These are phyloP conservation scores for Stylosanthes scabra DNA, from an alignment of 331 rosid genomes.

Conservation along the genomic window DNA sequence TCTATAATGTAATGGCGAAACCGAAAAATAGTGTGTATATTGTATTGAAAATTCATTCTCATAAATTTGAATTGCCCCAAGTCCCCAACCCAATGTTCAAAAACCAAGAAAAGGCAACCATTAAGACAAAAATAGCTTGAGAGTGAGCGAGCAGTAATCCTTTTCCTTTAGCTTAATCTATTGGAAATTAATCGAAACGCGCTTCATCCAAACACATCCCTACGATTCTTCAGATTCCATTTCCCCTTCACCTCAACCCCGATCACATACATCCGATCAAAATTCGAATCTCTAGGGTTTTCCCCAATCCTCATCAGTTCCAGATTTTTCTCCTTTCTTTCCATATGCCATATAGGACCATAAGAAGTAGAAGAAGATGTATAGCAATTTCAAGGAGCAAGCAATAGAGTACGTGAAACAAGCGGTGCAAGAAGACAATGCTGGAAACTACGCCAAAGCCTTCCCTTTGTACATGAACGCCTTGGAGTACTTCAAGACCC, in stretches of 20 bases:
- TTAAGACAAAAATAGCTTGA: no score
- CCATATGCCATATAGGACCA: neutral
- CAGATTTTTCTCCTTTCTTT: neutral
- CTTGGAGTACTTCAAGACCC: constrained; percentile 93
- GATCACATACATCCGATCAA: neutral
- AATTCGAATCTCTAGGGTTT: neutral
- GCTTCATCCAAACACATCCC: neutral
- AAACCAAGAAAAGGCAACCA: no score
- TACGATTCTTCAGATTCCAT: neutral
- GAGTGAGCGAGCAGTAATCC: neutral
- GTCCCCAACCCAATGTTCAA: no score
- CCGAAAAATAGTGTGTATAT: no score
- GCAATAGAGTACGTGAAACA: constrained; percentile 98
- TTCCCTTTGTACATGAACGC: constrained; percentile 97
- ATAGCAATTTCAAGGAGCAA: constrained; percentile 99
- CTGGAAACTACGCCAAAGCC: constrained; percentile 95
- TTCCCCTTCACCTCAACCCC: neutral
- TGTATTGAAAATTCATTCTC: no score
- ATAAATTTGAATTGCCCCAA: no score
- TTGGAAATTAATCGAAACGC: neutral
- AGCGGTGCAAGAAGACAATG: constrained; percentile 94
- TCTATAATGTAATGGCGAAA: no score
- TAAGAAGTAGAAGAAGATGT: constrained; percentile 68
- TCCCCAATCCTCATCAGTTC: neutral
- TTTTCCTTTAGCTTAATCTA: no score